Evolutionary conservation across 257 asterid genomes (phyloP), one percentile per base, ranked within the genome.

Genomic region (Echites panduratus): DNA sequence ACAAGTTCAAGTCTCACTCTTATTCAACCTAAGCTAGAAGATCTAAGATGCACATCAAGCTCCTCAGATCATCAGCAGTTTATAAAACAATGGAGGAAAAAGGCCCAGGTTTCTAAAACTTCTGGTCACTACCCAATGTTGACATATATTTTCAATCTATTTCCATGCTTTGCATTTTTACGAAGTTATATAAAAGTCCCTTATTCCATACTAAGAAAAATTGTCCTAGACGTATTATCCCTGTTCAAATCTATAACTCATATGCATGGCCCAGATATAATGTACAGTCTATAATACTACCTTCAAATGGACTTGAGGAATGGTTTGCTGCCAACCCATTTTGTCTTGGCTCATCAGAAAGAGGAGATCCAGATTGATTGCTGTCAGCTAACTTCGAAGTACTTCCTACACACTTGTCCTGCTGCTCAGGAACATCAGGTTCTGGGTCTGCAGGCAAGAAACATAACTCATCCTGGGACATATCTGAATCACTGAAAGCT

Each of bases 401-500:
- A 81, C 84, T 88, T 58, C 84, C 78, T 63, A 80, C 88, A 79
- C 79, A 75, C 79, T 79, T 82, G 70, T 86, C 92, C 78, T 85
- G 90, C 81, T 79, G 89, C 80, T 88, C 98, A 63, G 87, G 83
- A 86, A 75, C 79, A 87, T 90, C 97, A 1, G 89, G 91, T 72
- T 78, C 69, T 14, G 98, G 98, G 53, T 90, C 88, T 40, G 92
- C 87, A 50, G 97, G 97, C 86, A 92, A 85, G 84, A 82, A 92
- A 70, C 91, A 75, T 61, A 90, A 72, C 78, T 90, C 98, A 50
- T 80, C 96, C 74, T 88, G 89, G 11, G 98, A 92, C 84, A 84
- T 82, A 80, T 92, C 97, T 26, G 97, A 90, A 83, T 92, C 98
- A 78, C 98, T 90, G 78, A 92, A 89, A 73, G 88, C 76, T n/a